These are phyloP conservation scores for Mycosarcoma maydis DNA, from an alignment of 1,284 basidiomycete genomes.

Conservation along the genomic window DNA sequence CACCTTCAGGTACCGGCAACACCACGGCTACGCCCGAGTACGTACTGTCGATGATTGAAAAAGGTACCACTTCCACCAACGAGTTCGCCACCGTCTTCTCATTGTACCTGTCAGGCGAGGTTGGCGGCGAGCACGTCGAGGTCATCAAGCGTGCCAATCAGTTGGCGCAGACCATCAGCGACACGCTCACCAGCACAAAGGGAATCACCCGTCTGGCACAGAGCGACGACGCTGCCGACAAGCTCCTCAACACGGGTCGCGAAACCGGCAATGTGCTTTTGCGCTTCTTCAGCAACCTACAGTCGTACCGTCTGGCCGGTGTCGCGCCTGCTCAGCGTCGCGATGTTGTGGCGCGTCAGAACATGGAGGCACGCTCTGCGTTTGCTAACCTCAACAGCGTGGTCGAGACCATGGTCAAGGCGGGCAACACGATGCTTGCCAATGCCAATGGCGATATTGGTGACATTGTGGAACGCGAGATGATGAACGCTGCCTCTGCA, in stretches of 20 bases:
- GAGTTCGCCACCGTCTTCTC: constrained; percentile 97
- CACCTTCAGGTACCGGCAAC: constrained; percentile 91
- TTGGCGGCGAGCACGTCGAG: constrained; percentile 92
- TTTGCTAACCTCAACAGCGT: constrained; percentile 85
- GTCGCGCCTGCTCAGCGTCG: constrained; percentile 75
- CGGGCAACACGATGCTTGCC: constrained; percentile 79
- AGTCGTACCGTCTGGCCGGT: constrained; percentile 84
- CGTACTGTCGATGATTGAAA: constrained; percentile 97
- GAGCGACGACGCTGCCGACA: constrained; percentile 90
- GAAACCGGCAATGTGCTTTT: constrained; percentile 85
- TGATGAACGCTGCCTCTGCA: constrained; percentile 89
- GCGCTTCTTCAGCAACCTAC: constrained; percentile 92
- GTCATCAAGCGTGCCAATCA: constrained; percentile 98
- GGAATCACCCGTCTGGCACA: constrained; percentile 91
- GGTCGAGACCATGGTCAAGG: constrained; percentile 86
- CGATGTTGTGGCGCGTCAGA: constrained; percentile 89
- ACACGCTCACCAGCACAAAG: constrained; percentile 91
- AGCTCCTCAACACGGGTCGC: constrained; percentile 85
- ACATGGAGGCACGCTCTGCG: constrained; percentile 82
- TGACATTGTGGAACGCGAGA: constrained; percentile 95
- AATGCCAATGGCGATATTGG: constrained; percentile 92
- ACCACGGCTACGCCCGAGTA: constrained; percentile 96
- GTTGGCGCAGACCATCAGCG: constrained; percentile 89
- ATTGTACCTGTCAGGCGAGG: constrained; percentile 85
- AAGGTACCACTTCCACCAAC: constrained; percentile 89